Conservation (phyloP, 495 filamentous ascomycete genomes). For the Penicillium fimorum region DNA sequence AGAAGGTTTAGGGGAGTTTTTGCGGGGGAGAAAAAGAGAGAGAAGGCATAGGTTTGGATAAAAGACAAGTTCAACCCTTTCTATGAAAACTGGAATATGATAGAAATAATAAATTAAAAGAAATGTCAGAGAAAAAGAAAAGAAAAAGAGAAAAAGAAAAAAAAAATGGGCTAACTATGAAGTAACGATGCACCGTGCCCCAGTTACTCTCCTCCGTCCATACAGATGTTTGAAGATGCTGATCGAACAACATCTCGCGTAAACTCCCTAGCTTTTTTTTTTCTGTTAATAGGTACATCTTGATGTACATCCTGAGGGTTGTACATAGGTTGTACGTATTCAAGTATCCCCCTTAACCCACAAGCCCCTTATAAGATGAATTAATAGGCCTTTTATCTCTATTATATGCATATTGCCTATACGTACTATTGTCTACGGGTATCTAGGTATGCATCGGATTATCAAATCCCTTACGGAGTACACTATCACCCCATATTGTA, state of each 20-base stretch:
- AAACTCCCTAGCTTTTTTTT: not conserved
- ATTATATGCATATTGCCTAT: not conserved
- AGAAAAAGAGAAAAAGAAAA: constrained; percentile 2
- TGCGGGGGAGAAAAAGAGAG: no score
- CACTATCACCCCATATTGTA: not conserved
- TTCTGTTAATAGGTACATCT: not conserved
- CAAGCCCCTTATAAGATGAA: not conserved
- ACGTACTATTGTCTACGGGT: not conserved
- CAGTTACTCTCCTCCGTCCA: not conserved
- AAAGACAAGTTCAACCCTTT: no score
- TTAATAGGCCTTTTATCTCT: not conserved
- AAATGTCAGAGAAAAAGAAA: constrained; percentile 8
- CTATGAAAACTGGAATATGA: not conserved
- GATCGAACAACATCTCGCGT: constrained; percentile 12
- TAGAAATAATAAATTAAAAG: constrained; percentile 1
- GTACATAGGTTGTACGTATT: not conserved
- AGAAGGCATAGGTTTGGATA: no score
- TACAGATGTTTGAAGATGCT: constrained; percentile 17
- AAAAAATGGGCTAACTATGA: not conserved
- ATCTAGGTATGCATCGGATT: not conserved
- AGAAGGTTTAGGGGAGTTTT: not conserved
- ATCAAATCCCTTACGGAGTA: not conserved
- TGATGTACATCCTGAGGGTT: not conserved
- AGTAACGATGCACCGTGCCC: constrained; percentile 9
- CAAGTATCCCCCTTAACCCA: not conserved